phyloP scores from a whole-genome alignment of 257 asterid genomes.

The Solanum chilense region DNA sequence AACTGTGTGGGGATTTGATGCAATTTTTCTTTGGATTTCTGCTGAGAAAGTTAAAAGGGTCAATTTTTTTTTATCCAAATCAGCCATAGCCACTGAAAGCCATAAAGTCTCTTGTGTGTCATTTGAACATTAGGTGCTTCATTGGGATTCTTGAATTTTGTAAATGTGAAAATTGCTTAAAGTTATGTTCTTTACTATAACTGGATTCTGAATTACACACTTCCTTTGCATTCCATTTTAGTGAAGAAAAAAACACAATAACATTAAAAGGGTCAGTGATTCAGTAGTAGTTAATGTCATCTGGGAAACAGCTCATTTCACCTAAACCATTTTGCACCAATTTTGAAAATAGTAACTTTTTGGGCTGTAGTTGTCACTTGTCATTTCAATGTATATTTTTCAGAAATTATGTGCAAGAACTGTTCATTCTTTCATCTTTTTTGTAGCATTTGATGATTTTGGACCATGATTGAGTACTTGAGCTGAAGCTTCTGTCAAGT shows the following conservation, averaged over 20 bases:
- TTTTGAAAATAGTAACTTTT: not conserved
- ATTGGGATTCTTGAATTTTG: not conserved
- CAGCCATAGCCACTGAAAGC: not conserved
- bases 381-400: conserved; percentile 15
- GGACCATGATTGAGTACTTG: not conserved
- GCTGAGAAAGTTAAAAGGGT: not conserved
- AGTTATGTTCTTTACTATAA: not conserved
- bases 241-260: not conserved
- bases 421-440: conserved; percentile 5
- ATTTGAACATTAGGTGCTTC: conserved; percentile 5
- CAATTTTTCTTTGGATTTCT: not conserved
- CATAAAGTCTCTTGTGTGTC: conserved; percentile 38
- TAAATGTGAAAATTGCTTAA: not conserved
- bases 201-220: conserved; percentile 9
- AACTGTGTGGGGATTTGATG: not conserved
- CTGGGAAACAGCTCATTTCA: conserved; percentile 26
- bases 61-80: not conserved
- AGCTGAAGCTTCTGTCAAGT: conserved; percentile 12
- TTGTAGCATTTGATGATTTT: conserved; percentile 14
- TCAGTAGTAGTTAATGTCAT: not conserved
- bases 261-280: not conserved
- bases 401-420: conserved; percentile 46
- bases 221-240: conserved; percentile 7
- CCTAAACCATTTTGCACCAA: conserved; percentile 1
- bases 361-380: not conserved